Conservation (phyloP, 306 rosid genomes). For the Trichosanthes truncata region DNA sequence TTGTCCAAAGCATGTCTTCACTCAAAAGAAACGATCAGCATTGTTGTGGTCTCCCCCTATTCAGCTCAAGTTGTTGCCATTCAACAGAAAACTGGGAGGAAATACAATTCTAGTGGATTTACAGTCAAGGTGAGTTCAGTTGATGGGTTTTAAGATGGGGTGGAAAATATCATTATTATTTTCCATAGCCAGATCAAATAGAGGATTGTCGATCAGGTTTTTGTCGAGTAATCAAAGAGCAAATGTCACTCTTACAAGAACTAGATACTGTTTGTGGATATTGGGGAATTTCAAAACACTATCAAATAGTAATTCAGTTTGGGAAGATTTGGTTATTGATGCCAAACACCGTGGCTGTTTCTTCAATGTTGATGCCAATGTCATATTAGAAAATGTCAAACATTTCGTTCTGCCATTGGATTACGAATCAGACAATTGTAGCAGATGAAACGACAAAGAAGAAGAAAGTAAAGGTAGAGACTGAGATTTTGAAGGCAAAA, state of each 20-base stretch:
- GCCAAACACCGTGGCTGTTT: slow-evolving; percentile 43
- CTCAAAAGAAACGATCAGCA: slow-evolving; percentile 24
- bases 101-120: slow-evolving; percentile 32
- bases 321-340: slow-evolving; percentile 46
- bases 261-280: slow-evolving; percentile 71
- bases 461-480: neutral
- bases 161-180: slow-evolving; percentile 47
- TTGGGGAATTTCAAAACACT: slow-evolving; percentile 45
- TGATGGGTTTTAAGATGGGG: slow-evolving; percentile 82
- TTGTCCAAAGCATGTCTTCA: slow-evolving; percentile 41
- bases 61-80: slow-evolving; percentile 60
- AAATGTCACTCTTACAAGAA: slow-evolving; percentile 76
- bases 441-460: neutral
- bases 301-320: slow-evolving; percentile 26
- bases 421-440: no score
- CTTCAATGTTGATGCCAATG: slow-evolving; percentile 33
- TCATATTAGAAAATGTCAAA: slow-evolving; percentile 37
- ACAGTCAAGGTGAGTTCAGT: slow-evolving; percentile 54
- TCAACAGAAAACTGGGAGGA: slow-evolving; percentile 31
- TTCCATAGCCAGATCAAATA: slow-evolving; percentile 51
- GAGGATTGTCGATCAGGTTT: slow-evolving; percentile 28
- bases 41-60: slow-evolving; percentile 71
- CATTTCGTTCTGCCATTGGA: slow-evolving; percentile 26
- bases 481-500: no score
- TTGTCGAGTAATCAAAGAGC: slow-evolving; percentile 38